Conservation (phyloP, 495 filamentous ascomycete genomes). For the Paragyromitra xinjiangensis region DNA sequence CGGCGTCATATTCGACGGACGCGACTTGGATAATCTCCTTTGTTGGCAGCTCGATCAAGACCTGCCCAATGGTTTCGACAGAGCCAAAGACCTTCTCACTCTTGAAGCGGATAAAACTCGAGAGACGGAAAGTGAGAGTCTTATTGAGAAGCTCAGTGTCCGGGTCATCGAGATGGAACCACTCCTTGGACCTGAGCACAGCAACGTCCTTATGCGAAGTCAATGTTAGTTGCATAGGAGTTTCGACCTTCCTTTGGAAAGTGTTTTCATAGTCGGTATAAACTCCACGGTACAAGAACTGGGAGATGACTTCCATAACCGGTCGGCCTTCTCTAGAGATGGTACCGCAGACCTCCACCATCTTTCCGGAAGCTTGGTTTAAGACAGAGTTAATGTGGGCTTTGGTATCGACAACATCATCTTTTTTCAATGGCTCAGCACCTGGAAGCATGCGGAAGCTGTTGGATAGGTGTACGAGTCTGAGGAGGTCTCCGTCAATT, state of each 20-base stretch:
- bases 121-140: constrained; percentile 94
- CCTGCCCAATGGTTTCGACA: constrained; percentile 91
- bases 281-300: constrained; percentile 92
- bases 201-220: constrained; percentile 87
- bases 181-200: constrained; percentile 92
- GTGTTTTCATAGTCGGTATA: constrained; percentile 97
- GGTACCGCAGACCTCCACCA: constrained; percentile 98
- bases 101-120: constrained; percentile 91
- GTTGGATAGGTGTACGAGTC: constrained; percentile 94
- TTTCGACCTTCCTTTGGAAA: constrained; percentile 96
- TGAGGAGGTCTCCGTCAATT: constrained; percentile 93
- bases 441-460: constrained; percentile 98
- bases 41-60: constrained; percentile 91
- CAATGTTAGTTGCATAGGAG: constrained; percentile 91
- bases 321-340: constrained; percentile 83
- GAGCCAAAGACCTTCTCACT: constrained; percentile 91
- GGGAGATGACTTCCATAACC: constrained; percentile 98
- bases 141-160: constrained; percentile 87
- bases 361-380: constrained; percentile 98
- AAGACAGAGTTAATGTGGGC: constrained; percentile 97
- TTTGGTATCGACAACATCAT: constrained; percentile 88
- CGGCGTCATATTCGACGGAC: constrained; percentile 91
- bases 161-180: constrained; percentile 84
- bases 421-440: constrained; percentile 91
- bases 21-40: constrained; percentile 98